Evolutionary conservation across 2,329 filamentous ascomycete species (phyloP), one percentile per base, ranked within the genome.

Genomic region (Myotisia sp.): DNA sequence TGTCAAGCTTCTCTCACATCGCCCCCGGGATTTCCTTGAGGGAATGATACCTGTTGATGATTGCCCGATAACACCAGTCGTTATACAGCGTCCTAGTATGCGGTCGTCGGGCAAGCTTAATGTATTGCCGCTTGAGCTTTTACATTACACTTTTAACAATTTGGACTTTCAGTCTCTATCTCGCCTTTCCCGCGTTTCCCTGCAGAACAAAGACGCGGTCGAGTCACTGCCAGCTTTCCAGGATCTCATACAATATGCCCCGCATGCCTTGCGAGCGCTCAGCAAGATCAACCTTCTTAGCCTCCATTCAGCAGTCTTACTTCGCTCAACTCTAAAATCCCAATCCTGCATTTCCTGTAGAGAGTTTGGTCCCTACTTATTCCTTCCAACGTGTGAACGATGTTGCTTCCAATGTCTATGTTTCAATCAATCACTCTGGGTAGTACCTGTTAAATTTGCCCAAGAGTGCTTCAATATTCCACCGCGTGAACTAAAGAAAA

Each of bases 161-260:
- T 34, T 34, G 13, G 32, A 34, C 13, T 12, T 34, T 16, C 13
- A 6, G 18, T 27, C 32, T 19, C 13, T 34, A 18, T 26, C 9
- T 26, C 13, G 26, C 19, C 32, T 34, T 27, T 27, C 22, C 13
- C 32, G 22, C 22, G 22, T 26, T 7, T 34, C 32, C 22, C 26
- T 5, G 8, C 17, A 12, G 14, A 23, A 23, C 13, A 34, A 23
- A 27, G 22, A 16, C 13, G 24, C 18, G 22, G 30, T 33, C 10
- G 32, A 34, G 23, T 34, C 32, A 8, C 32, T 34, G 26, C 32
- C 32, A n/a, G 17, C 12, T 9, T 34, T 26, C 32, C 32, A 23
- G 6, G 19, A 24, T 13, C 17, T 34, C 9, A 27, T 34, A n/a
- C 24, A 27, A 26, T 27, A 22, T 13, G 14, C 17, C 14, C 21